Conservation (phyloP, 73 alveolate genomes). For the Tetrahymena borealis region DNA sequence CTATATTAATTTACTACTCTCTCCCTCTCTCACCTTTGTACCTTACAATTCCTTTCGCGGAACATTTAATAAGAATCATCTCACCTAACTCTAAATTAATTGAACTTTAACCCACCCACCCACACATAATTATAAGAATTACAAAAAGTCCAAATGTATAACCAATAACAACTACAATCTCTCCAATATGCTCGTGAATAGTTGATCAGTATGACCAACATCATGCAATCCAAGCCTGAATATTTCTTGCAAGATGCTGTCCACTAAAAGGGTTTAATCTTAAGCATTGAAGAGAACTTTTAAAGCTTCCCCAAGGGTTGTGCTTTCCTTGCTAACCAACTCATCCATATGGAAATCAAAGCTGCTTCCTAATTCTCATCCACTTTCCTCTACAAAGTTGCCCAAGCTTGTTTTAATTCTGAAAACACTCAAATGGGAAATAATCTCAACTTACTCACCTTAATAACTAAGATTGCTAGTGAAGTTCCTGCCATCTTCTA, state of each 20-base stretch:
- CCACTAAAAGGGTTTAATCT: background rate
- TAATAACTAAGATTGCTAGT: background rate
- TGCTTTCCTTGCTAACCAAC: background rate
- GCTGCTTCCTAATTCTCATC: background rate
- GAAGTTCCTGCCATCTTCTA: background rate
- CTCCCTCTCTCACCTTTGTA: background rate
- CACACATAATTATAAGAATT: too few species aligned
- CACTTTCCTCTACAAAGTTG: background rate
- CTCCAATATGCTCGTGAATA: background rate
- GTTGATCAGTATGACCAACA: background rate
- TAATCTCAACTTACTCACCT: background rate
- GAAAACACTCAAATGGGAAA: background rate
- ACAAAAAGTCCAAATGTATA: background rate
- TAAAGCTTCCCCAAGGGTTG: background rate
- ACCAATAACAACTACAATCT: background rate
- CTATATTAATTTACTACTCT: background rate
- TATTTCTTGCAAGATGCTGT: background rate
- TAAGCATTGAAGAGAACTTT: background rate
- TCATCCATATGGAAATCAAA: background rate
- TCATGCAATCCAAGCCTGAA: background rate
- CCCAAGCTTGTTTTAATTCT: background rate
- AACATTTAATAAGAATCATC: background rate
- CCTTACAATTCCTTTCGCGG: background rate
- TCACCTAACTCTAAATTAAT: background rate
- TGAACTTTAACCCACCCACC: background rate